These are phyloP conservation scores for Hymenoscyphus fraxineus DNA, from an alignment of 2,329 filamentous ascomycete species.

Conservation along the genomic window DNA sequence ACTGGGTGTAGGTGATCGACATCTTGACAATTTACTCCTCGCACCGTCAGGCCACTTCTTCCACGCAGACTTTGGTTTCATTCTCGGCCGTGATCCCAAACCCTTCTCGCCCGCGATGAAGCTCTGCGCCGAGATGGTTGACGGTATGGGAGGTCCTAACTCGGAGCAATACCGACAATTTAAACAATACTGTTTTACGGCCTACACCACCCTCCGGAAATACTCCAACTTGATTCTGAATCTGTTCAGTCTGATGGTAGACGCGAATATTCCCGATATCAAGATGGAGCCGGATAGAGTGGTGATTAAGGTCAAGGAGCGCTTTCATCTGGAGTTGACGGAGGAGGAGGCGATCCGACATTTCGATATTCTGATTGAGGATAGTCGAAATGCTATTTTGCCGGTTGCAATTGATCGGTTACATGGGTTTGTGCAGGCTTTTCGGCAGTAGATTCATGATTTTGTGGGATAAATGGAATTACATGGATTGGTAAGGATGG, in stretches of 20 bases:
- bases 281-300: conserved; percentile 88
- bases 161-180: conserved; percentile 83
- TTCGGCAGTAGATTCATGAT: conserved; percentile 44
- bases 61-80: conserved; percentile 97
- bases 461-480: not conserved
- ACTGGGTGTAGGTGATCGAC: conserved; percentile 89
- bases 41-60: conserved; percentile 92
- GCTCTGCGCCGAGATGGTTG: conserved; percentile 95
- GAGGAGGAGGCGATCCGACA: conserved; percentile 90
- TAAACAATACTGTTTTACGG: conserved; percentile 93
- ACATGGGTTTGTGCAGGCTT: conserved; percentile 90
- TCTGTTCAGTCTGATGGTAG: conserved; percentile 92
- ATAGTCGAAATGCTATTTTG: conserved; percentile 83
- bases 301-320: conserved; percentile 89
- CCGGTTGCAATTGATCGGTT: conserved; percentile 92
- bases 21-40: conserved; percentile 91
- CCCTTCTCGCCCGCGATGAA: conserved; percentile 98
- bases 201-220: conserved; percentile 87
- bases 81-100: conserved; percentile 93
- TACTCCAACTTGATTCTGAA: conserved; percentile 89
- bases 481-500: not conserved
- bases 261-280: conserved; percentile 96
- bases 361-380: conserved; percentile 85
- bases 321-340: conserved; percentile 85
- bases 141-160: conserved; percentile 87